phyloP scores from a whole-genome alignment of 129 eudicot genomes.

The Artemisia tridentata region DNA sequence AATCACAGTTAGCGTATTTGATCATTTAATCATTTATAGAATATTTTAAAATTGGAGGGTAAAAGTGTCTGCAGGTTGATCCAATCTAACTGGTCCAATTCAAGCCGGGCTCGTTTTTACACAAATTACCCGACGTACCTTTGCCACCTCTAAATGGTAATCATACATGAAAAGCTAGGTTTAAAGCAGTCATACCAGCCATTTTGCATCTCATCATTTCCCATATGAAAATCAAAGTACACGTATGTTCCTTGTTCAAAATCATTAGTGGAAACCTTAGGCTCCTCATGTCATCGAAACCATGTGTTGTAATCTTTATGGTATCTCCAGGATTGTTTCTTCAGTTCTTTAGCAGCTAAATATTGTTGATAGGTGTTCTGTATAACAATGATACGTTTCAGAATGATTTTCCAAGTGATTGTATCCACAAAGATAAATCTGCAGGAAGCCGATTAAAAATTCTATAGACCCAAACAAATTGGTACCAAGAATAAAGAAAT shows the following conservation, averaged over 20 bases:
- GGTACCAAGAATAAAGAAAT: not conserved
- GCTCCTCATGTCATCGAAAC: slow-evolving; percentile 85
- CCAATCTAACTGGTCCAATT: no score
- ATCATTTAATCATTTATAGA: no score
- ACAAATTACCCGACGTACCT: no score
- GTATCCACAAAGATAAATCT: not conserved
- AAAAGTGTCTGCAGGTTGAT: no score
- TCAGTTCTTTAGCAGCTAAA: slow-evolving; percentile 29
- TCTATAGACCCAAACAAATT: no score
- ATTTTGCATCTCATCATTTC: slow-evolving; percentile 28
- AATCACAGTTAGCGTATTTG: no score
- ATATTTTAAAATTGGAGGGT: no score
- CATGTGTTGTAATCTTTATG: slow-evolving; percentile 77
- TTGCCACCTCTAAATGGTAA: no score
- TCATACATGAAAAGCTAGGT: not conserved
- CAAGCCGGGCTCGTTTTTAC: no score
- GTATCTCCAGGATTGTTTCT: slow-evolving; percentile 62
- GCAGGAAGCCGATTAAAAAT: not conserved
- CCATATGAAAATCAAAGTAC: slow-evolving; percentile 69
- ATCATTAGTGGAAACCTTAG: slow-evolving; percentile 23
- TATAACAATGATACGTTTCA: slow-evolving; percentile 4
- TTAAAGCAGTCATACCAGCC: slow-evolving; percentile 20
- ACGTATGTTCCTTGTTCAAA: slow-evolving; percentile 45
- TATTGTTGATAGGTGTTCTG: slow-evolving; percentile 29
- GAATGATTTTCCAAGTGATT: not conserved